Conservation (phyloP, 306 rosid species). For the Phaseolus lunatus region DNA sequence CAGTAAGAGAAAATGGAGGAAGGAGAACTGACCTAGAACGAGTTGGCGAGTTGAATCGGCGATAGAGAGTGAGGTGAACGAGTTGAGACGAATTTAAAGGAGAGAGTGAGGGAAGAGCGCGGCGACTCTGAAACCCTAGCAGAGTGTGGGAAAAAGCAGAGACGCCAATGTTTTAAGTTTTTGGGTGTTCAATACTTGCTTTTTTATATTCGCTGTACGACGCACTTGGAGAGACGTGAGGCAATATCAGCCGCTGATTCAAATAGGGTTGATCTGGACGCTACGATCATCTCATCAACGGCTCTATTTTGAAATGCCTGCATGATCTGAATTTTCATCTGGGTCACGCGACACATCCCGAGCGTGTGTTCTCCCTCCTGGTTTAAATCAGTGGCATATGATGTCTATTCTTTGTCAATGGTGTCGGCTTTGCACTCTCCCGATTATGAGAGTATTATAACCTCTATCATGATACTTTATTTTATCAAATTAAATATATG, state of each 20-base stretch:
- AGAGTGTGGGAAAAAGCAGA: conserved; percentile 68
- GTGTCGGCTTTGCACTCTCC: not conserved
- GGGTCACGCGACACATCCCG: conserved; percentile 24
- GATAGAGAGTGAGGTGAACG: conserved; percentile 20
- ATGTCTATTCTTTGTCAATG: conserved; percentile 33
- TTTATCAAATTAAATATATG: too few relatives aligned
- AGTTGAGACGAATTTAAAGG: conserved; percentile 25
- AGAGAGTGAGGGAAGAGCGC: conserved; percentile 48
- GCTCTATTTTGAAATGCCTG: conserved; percentile 55
- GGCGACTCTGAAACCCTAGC: conserved; percentile 91
- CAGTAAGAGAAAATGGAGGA: not conserved
- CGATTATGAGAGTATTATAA: not conserved
- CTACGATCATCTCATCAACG: conserved; percentile 46
- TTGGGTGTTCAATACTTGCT: conserved; percentile 34
- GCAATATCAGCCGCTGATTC: conserved; percentile 44
- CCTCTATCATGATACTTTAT: not conserved
- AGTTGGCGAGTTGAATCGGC: conserved; percentile 52
- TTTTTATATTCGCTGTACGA: conserved; percentile 51
- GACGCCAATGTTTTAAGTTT: conserved; percentile 51
- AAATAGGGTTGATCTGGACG: conserved; percentile 16
- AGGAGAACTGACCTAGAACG: conserved; percentile 40
- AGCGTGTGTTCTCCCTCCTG: conserved; percentile 25
- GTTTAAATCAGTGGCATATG: conserved; percentile 19
- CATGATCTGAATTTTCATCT: not conserved
- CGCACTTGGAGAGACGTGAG: not conserved